Evolutionary conservation across 2,329 filamentous ascomycete genomes (phyloP).

Genomic region (Trichoderma endophyticum): DNA sequence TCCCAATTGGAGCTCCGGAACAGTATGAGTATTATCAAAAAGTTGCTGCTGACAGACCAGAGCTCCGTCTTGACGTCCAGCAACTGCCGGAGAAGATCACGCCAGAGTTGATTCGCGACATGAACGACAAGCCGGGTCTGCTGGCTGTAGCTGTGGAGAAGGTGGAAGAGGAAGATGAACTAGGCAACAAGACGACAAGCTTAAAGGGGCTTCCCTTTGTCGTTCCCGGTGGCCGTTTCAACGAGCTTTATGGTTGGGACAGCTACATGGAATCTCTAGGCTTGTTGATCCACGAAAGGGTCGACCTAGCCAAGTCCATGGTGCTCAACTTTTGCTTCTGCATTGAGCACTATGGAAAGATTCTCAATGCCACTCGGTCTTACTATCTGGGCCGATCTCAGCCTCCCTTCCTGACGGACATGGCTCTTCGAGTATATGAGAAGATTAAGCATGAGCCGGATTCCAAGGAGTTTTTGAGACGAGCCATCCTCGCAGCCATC

Average conservation of each 20-base stretch:
- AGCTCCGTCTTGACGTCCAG: constrained; percentile 83
- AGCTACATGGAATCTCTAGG: constrained; percentile 98
- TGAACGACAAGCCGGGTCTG: constrained; percentile 85
- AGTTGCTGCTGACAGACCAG: constrained; percentile 73
- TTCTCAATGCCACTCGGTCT: constrained; percentile 91
- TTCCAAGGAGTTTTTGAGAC: constrained; percentile 75
- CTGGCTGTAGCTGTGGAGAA: constrained; percentile 88
- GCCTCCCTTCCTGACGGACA: constrained; percentile 94
- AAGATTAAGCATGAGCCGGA: constrained; percentile 84
- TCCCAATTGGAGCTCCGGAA: constrained; percentile 78
- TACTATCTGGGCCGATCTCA: constrained; percentile 96
- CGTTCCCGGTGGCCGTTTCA: constrained; percentile 96
- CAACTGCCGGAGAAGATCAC: constrained; percentile 75
- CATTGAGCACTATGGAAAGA: constrained; percentile 97
- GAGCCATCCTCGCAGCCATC: constrained; percentile 83
- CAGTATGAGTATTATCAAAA: constrained; percentile 86
- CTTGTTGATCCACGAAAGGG: constrained; percentile 77
- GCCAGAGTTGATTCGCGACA: constrained; percentile 72
- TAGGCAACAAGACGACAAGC: constrained; percentile 67
- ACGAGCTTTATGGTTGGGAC: constrained; percentile 98
- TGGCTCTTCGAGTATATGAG: constrained; percentile 91
- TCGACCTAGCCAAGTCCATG: constrained; percentile 89
- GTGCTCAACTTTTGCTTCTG: constrained; percentile 96
- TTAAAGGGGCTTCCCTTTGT: constrained; percentile 85
- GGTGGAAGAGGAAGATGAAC: constrained; percentile 53